These are phyloP conservation scores for Pleurotus platypus DNA, from an alignment of 768 basidiomycete species.

Conservation along the genomic window DNA sequence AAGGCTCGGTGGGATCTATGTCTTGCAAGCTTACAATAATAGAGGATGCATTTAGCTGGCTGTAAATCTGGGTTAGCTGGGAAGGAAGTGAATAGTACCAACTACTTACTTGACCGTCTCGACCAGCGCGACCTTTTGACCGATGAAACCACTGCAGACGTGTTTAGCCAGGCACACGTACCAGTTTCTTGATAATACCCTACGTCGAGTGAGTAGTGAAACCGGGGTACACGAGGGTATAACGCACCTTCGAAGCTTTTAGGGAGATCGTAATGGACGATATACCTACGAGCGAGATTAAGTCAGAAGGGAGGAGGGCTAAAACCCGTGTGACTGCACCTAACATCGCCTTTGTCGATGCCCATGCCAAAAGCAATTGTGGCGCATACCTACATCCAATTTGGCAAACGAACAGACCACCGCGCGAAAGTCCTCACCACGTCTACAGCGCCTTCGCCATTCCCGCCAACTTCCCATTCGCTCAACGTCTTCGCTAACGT, in stretches of 20 bases:
- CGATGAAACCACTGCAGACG: not conserved
- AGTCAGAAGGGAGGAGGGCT: not conserved
- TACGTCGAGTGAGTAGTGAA: slow-evolving; percentile 19
- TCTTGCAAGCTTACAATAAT: slow-evolving; percentile 58
- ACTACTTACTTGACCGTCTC: slow-evolving; percentile 62
- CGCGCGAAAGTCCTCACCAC: slow-evolving; percentile 40
- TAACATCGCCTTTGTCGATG: slow-evolving; percentile 79
- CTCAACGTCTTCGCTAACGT: slow-evolving; percentile 60
- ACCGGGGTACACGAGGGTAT: not conserved
- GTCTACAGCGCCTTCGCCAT: slow-evolving; percentile 53
- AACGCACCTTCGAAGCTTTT: slow-evolving; percentile 76
- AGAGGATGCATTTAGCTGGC: slow-evolving; percentile 79
- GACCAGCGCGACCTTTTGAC: slow-evolving; percentile 65
- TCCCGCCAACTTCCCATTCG: slow-evolving; percentile 50
- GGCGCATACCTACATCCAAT: slow-evolving; percentile 56
- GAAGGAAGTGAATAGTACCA: not conserved
- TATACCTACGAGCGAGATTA: slow-evolving; percentile 40
- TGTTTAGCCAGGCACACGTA: slow-evolving; percentile 18
- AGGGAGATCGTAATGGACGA: slow-evolving; percentile 79
- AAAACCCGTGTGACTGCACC: slow-evolving; percentile 33
- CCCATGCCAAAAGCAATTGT: slow-evolving; percentile 87
- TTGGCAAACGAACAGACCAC: not conserved
- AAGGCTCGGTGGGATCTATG: not conserved
- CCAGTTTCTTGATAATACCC: slow-evolving; percentile 90
- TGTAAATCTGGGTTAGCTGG: slow-evolving; percentile 20